Conservation (phyloP, 306 rosid genomes). For the Pyrus pyrifolia region DNA sequence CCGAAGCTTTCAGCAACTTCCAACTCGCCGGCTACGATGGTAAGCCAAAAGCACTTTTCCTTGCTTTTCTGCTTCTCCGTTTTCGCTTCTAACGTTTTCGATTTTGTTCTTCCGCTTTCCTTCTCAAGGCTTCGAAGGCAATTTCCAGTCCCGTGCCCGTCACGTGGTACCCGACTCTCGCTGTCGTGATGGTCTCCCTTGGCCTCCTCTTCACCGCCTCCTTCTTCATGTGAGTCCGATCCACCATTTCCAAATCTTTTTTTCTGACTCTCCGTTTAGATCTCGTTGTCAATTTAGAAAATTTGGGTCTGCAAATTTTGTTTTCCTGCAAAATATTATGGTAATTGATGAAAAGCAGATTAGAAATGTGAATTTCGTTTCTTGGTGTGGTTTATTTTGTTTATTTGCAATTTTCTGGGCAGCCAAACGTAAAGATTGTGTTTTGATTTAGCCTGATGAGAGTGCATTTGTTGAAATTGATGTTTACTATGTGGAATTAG, state of each 20-base stretch:
- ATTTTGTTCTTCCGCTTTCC: not conserved
- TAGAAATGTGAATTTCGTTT: not conserved
- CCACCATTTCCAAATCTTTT: not conserved
- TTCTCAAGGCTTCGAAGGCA: conserved; percentile 68
- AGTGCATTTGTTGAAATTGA: not conserved
- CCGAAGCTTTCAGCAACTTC: not conserved
- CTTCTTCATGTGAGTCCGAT: conserved; percentile 83
- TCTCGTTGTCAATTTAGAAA: not conserved
- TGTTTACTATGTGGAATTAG: not conserved
- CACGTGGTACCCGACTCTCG: conserved; percentile 78
- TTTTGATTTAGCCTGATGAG: not conserved
- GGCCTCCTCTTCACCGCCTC: conserved; percentile 87
- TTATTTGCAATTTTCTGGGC: not conserved
- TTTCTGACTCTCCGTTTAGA: not conserved
- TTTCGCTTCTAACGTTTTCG: not conserved
- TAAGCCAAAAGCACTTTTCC: not conserved
- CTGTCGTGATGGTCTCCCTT: conserved; percentile 59
- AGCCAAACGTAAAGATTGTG: not conserved
- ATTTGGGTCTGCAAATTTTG: not conserved
- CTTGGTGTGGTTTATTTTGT: not conserved
- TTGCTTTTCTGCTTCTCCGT: not conserved
- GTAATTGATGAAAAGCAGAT: not conserved
- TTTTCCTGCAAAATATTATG: not conserved
- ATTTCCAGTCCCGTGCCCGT: conserved; percentile 83
- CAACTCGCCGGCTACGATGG: not conserved